These are phyloP conservation scores for Ailanthus altissimus DNA, from an alignment of 345 rosid genomes.

Conservation along the genomic window DNA sequence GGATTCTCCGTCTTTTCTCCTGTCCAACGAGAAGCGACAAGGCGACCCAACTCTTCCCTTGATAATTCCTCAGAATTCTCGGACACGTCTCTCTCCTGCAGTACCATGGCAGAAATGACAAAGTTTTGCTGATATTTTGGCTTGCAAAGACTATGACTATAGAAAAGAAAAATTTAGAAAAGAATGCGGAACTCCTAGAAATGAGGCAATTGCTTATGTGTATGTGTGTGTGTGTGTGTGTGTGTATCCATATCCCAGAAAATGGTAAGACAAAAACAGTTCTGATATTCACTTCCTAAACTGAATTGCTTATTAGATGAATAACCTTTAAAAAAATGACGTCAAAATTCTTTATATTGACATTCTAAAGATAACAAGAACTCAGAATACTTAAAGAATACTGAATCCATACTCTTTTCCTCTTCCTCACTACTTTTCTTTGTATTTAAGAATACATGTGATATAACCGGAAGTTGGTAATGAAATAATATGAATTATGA, in stretches of 20 bases:
- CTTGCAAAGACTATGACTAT: no score
- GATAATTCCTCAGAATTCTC: constrained; percentile 71
- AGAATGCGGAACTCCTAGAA: not conserved
- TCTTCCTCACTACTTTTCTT: not conserved
- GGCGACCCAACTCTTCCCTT: constrained; percentile 89
- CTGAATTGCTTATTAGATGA: no score
- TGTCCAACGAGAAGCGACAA: constrained; percentile 98
- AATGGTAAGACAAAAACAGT: not conserved
- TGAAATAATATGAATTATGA: not conserved
- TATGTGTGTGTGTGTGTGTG: no score
- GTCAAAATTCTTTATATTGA: not conserved
- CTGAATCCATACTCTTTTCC: not conserved
- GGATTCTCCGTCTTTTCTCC: constrained; percentile 63
- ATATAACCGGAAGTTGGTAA: not conserved
- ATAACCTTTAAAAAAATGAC: not conserved
- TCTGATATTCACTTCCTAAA: not conserved
- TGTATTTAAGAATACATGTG: not conserved
- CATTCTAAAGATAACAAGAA: not conserved
- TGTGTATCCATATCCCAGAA: not conserved
- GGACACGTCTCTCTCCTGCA: constrained; percentile 46
- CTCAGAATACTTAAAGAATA: no score
- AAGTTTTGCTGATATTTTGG: constrained; percentile 15
- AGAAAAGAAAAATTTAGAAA: no score
- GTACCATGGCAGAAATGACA: constrained; percentile 19
- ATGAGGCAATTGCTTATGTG: not conserved